A percentile compares a stretch with the other conserved stretches of the same genome.
These are phyloP conservation scores for Coemansia sp. DNA, from an alignment of 192 early-diverging fungal species.

Conservation along the genomic window DNA sequence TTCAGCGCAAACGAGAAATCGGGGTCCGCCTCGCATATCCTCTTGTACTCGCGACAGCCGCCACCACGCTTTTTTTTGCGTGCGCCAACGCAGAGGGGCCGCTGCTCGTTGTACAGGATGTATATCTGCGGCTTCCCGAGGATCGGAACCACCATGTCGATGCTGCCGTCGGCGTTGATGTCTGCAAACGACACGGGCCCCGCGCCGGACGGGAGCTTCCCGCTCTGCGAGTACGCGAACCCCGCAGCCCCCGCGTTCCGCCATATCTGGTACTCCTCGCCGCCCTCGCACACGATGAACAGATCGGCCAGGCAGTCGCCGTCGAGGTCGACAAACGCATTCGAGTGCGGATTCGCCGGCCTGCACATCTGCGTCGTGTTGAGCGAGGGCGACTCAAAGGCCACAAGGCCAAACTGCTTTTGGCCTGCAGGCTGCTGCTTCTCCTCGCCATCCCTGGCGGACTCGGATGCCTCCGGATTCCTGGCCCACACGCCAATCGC, in stretches of 20 bases:
- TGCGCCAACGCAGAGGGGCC: conserved; percentile 67
- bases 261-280: conserved; percentile 75
- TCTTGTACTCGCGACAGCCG: conserved; percentile 61
- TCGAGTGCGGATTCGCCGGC: conserved; percentile 81
- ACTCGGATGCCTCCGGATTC: conserved; percentile 54
- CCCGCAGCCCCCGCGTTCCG: conserved; percentile 61
- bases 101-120: conserved; percentile 79
- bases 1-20: conserved; percentile 54
- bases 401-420: conserved; percentile 5
- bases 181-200: conserved; percentile 89
- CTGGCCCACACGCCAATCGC: background rate
- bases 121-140: conserved; percentile 66
- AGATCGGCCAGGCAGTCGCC: conserved; percentile 85
- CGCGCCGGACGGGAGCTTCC: conserved; percentile 62
- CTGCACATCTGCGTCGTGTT: conserved; percentile 57
- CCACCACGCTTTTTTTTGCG: conserved; percentile 33
- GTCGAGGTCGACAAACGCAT: conserved; percentile 89
- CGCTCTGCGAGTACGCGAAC: conserved; percentile 62
- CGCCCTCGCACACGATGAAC: conserved; percentile 71
- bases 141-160: conserved; percentile 80
- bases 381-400: conserved; percentile 12
- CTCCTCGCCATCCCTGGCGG: conserved; percentile 54
- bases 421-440: background rate
- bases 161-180: conserved; percentile 89
- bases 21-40: conserved; percentile 75